These are phyloP conservation scores for Pichia thaimueangensis DNA, from an alignment of 805 yeast genomes.

Conservation along the genomic window DNA sequence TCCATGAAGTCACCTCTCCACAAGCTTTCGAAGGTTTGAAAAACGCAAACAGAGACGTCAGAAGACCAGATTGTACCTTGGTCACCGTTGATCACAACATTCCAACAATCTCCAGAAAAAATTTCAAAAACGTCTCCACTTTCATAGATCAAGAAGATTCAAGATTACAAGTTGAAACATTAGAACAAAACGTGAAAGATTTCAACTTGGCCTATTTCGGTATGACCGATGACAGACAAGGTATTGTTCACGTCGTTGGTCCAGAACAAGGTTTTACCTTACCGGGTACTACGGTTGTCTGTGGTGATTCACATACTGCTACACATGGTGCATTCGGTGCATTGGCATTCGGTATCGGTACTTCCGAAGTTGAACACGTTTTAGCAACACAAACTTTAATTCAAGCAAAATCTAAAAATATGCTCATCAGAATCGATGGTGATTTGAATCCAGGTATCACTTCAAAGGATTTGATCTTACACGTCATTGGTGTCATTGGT, in stretches of 20 bases:
- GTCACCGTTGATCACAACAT: conserved; percentile 97
- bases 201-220: conserved; percentile 91
- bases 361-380: conserved; percentile 98
- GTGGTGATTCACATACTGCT: conserved; percentile 98
- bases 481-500: conserved; percentile 93
- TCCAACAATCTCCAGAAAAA: conserved; percentile 84
- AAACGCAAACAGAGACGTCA: conserved; percentile 80
- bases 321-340: conserved; percentile 99
- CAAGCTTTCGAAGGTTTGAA: conserved; percentile 96
- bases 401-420: conserved; percentile 92
- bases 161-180: conserved; percentile 82
- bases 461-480: conserved; percentile 90
- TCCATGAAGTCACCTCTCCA: conserved; percentile 98
- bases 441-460: conserved; percentile 84
- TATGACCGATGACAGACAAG: conserved; percentile 91
- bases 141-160: conserved; percentile 91
- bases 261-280: conserved; percentile 98
- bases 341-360: conserved; percentile 97
- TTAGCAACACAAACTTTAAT: conserved; percentile 94
- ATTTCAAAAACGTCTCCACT: conserved; percentile 63
- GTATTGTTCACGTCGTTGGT: conserved; percentile 97
- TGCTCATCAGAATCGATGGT: conserved; percentile 85
- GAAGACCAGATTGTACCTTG: conserved; percentile 88
- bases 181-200: conserved; percentile 86
- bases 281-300: conserved; percentile 97